Conservation (phyloP, 768 basidiomycete species). For the Rhizopogon salebrosus region DNA sequence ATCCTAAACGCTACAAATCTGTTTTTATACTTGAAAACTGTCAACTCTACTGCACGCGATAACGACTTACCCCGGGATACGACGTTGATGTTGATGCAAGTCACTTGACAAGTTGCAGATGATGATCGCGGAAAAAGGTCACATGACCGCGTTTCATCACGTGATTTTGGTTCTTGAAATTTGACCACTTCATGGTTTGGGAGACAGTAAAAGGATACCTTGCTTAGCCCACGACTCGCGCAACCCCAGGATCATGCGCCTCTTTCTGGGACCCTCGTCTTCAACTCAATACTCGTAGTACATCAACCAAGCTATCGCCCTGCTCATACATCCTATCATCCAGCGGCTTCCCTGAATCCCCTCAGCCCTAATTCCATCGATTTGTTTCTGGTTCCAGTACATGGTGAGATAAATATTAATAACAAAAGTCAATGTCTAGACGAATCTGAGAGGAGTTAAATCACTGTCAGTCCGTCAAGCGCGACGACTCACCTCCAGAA, state of each 20-base stretch:
- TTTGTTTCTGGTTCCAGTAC: background rate
- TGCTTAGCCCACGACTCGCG: too few relatives aligned
- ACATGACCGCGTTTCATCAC: slow-evolving; percentile 19
- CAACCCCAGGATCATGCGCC: too few relatives aligned
- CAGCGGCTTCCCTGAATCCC: too few relatives aligned
- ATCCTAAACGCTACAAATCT: slow-evolving; percentile 21
- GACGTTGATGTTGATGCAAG: background rate
- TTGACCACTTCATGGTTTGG: background rate
- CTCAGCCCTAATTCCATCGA: too few relatives aligned
- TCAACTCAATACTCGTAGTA: too few relatives aligned
- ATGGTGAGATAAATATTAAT: background rate
- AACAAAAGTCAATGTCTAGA: slow-evolving; percentile 1
- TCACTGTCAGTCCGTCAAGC: background rate
- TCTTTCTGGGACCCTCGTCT: too few relatives aligned
- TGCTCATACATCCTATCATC: too few relatives aligned
- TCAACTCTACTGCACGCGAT: background rate
- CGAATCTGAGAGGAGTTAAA: background rate
- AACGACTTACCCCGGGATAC: background rate
- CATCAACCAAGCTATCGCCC: too few relatives aligned
- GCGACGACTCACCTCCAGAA: slow-evolving; percentile 21
- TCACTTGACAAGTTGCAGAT: slow-evolving; percentile 6
- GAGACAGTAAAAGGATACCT: too few relatives aligned
- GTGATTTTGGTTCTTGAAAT: too few relatives aligned
- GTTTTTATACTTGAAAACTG: background rate
- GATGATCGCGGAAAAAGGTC: slow-evolving; percentile 11